phyloP scores from a whole-genome alignment of 306 rosid genomes.

The Corylus heterophylla region DNA sequence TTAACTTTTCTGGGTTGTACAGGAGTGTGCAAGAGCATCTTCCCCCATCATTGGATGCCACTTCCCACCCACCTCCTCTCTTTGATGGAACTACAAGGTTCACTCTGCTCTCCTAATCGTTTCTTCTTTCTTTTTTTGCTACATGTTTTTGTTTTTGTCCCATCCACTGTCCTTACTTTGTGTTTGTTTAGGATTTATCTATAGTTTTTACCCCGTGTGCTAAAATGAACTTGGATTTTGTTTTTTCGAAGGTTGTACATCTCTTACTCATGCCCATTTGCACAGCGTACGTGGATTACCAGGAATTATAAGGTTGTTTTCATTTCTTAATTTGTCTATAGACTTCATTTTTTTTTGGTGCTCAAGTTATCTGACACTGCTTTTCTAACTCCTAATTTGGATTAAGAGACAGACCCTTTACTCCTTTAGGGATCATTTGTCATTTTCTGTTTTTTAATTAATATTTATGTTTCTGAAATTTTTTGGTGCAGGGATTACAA shows the following conservation, averaged over 20 bases:
- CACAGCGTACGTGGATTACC: constrained; percentile 84
- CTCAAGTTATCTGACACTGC: neutral
- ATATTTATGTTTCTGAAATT: neutral
- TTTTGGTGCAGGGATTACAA: constrained; percentile 58
- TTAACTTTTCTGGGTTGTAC: neutral
- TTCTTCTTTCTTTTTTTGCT: neutral
- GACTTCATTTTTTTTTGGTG: neutral
- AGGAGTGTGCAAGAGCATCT: constrained; percentile 36
- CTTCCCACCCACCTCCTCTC: constrained; percentile 64
- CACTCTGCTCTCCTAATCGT: neutral
- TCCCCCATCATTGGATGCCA: constrained; percentile 55
- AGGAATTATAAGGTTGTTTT: constrained; percentile 69
- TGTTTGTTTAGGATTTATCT: neutral
- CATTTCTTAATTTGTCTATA: neutral
- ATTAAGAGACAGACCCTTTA: neutral
- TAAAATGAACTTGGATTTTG: neutral
- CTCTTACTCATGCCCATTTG: constrained; percentile 63
- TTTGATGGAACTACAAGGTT: constrained; percentile 92
- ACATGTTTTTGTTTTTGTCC: neutral
- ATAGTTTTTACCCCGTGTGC: neutral
- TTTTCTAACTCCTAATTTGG: neutral
- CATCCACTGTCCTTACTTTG: neutral
- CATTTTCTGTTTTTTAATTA: neutral
- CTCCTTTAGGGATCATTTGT: neutral
- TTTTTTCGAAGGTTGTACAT: constrained; percentile 54